Conservation (phyloP, 352 stramenopile genomes). For the Globisporangium polare region DNA sequence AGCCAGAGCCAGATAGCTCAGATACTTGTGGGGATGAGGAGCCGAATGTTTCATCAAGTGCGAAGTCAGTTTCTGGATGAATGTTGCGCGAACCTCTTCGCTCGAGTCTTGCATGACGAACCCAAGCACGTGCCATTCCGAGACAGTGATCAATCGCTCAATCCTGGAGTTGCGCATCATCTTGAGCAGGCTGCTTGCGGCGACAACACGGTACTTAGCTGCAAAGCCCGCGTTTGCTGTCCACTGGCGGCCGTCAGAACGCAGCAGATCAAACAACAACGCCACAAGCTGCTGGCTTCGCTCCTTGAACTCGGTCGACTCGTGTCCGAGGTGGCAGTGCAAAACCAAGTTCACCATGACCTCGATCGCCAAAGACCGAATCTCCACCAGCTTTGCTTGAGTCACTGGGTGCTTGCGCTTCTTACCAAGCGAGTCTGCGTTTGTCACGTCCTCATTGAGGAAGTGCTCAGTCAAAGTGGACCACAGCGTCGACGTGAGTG, state of each 20-base stretch:
- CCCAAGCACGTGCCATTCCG: slow-evolving; percentile 77
- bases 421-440: not conserved
- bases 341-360: slow-evolving; percentile 59
- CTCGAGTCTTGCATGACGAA: slow-evolving; percentile 73
- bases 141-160: slow-evolving; percentile 43
- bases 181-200: slow-evolving; percentile 58
- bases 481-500: slow-evolving; percentile 40
- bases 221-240: slow-evolving; percentile 31
- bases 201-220: slow-evolving; percentile 42
- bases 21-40: slow-evolving; percentile 73
- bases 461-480: slow-evolving; percentile 41
- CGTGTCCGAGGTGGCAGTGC: slow-evolving; percentile 24
- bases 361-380: slow-evolving; percentile 57
- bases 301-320: slow-evolving; percentile 13
- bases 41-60: slow-evolving; percentile 63
- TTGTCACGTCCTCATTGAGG: slow-evolving; percentile 15
- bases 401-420: slow-evolving; percentile 21
- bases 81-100: slow-evolving; percentile 62
- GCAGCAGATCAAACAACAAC: slow-evolving; percentile 59
- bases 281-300: slow-evolving; percentile 37
- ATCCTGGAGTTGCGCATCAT: slow-evolving; percentile 51
- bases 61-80: slow-evolving; percentile 73
- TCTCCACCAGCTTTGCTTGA: slow-evolving; percentile 31
- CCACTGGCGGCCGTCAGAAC: slow-evolving; percentile 50
- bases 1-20: slow-evolving; percentile 69